Conservation (phyloP, 1,139 yeast genomes). For the Geotrichum aggregatum region DNA sequence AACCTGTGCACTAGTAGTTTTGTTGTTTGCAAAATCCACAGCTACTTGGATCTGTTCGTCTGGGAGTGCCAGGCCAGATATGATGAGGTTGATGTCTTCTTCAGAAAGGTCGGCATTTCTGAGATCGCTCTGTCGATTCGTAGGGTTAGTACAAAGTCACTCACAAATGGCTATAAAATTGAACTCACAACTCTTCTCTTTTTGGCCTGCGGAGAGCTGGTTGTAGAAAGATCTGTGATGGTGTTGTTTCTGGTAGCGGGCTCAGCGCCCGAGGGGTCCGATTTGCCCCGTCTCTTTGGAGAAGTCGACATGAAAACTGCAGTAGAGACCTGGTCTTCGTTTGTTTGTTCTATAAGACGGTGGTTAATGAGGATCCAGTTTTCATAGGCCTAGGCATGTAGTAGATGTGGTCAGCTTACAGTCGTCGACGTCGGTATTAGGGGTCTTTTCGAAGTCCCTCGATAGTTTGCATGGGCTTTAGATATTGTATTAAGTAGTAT, state of each 20-base stretch:
- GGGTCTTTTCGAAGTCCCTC: too few species aligned
- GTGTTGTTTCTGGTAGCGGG: constrained; percentile 5
- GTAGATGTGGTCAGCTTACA: too few species aligned
- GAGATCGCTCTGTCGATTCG: constrained; percentile 1
- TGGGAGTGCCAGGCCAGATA: constrained; percentile 45
- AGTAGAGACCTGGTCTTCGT: not conserved
- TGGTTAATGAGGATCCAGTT: too few species aligned
- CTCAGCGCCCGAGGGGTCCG: not conserved
- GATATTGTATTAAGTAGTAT: too few species aligned
- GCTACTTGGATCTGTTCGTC: constrained; percentile 46
- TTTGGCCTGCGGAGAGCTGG: constrained; percentile 2
- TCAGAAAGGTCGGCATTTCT: constrained; percentile 12
- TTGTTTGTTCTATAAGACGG: too few species aligned
- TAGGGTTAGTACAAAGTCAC: not conserved
- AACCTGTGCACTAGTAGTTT: constrained; percentile 74
- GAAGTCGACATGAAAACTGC: constrained; percentile 3
- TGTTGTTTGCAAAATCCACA: constrained; percentile 56
- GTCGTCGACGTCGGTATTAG: too few species aligned
- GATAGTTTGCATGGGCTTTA: too few species aligned
- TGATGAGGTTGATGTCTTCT: constrained; percentile 46
- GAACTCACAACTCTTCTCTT: constrained; percentile 7
- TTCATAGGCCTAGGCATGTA: too few species aligned
- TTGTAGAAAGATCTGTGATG: not conserved
- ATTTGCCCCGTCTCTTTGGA: constrained; percentile 6
- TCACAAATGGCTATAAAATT: not conserved